These are phyloP conservation scores for Dichomitus squalens DNA, from an alignment of 1,284 basidiomycete species.

Conservation along the genomic window DNA sequence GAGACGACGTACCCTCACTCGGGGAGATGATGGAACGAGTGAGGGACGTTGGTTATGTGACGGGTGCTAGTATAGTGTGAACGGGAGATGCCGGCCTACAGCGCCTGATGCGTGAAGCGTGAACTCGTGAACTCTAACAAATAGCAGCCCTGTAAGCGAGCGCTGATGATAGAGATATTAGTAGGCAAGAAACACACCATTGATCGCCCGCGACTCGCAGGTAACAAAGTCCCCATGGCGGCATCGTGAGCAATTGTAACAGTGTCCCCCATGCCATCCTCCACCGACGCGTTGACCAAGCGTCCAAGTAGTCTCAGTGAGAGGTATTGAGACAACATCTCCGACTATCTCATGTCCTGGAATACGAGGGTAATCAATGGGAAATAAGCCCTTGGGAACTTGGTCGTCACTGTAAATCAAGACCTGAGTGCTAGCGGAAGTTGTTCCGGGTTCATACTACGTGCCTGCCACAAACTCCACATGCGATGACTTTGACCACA, in stretches of 20 bases:
- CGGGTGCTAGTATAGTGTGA: too few relatives aligned
- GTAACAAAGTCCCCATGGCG: conserved; percentile 24
- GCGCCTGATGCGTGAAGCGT: too few relatives aligned
- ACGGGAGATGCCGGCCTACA: too few relatives aligned
- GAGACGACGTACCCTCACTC: too few relatives aligned
- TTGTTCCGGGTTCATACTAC: neutral
- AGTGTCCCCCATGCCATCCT: conserved; percentile 34
- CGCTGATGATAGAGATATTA: too few relatives aligned
- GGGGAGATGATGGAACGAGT: too few relatives aligned
- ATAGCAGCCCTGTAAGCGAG: too few relatives aligned
- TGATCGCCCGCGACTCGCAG: conserved; percentile 21
- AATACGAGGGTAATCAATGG: conserved; percentile 21
- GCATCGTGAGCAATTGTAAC: conserved; percentile 27
- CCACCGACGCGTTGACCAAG: conserved; percentile 32
- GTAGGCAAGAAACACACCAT: conserved; percentile 18
- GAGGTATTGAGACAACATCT: conserved; percentile 27
- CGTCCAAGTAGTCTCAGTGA: conserved; percentile 25
- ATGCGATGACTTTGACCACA: conserved; percentile 31
- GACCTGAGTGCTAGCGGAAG: neutral
- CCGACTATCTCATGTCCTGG: conserved; percentile 33
- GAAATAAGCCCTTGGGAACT: conserved; percentile 12
- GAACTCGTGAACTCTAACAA: too few relatives aligned
- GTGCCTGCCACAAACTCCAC: conserved; percentile 31
- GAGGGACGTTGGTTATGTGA: too few relatives aligned
- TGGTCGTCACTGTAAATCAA: conserved; percentile 26